These are phyloP conservation scores for Kwoniella sp. DNA, from an alignment of 768 basidiomycete species.

Conservation along the genomic window DNA sequence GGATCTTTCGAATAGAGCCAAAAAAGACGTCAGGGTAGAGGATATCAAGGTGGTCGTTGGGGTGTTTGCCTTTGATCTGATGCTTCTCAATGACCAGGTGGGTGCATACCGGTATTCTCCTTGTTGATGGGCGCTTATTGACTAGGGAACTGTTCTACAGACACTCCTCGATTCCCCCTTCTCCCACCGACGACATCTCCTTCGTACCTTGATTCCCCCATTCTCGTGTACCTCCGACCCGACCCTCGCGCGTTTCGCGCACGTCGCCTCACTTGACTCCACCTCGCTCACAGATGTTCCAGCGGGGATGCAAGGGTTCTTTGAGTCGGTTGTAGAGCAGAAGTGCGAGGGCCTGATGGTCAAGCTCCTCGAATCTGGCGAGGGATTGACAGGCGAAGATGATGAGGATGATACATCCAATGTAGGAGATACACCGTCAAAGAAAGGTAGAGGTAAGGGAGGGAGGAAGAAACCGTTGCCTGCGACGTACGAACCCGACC, in stretches of 20 bases:
- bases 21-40: conserved; percentile 75
- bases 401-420: conserved; percentile 52
- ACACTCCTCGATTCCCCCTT: conserved; percentile 70
- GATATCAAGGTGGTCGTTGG: conserved; percentile 78
- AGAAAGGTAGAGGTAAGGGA: conserved; percentile 44
- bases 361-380: conserved; percentile 71
- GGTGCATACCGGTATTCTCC: no score
- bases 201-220: conserved; percentile 68
- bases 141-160: conserved; percentile 57
- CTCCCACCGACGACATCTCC: conserved; percentile 68
- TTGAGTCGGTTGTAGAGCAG: conserved; percentile 72
- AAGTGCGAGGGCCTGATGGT: conserved; percentile 93
- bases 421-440: conserved; percentile 28
- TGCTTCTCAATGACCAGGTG: conserved; percentile 80
- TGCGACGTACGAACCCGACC: conserved; percentile 88
- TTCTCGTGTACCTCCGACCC: conserved; percentile 59
- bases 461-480: conserved; percentile 69
- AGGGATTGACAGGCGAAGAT: conserved; percentile 51
- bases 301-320: conserved; percentile 72
- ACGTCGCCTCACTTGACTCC: conserved; percentile 66
- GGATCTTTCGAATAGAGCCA: conserved; percentile 78
- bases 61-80: conserved; percentile 85
- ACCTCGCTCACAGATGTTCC: conserved; percentile 63
- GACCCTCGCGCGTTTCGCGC: conserved; percentile 66
- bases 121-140: background rate